These are phyloP conservation scores for Alternaria longipes DNA, from an alignment of 2,329 filamentous ascomycete genomes.

Conservation along the genomic window DNA sequence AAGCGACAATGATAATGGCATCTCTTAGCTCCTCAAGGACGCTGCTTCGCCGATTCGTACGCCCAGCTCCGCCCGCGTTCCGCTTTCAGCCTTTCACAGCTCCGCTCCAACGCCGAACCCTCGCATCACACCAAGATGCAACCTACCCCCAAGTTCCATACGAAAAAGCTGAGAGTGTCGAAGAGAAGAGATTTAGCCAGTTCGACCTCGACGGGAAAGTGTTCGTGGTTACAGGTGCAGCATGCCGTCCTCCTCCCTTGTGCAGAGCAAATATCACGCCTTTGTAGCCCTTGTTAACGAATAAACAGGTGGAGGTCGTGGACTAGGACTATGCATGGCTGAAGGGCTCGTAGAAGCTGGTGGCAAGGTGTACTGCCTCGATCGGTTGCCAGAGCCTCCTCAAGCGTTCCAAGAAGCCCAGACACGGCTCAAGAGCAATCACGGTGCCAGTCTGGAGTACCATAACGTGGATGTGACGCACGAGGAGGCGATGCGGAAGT, in stretches of 20 bases:
- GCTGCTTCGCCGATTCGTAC: constrained; percentile 16
- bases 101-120: constrained; percentile 14
- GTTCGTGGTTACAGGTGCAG: constrained; percentile 65
- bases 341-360: constrained; percentile 79
- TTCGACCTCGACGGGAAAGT: constrained; percentile 46
- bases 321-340: constrained; percentile 74
- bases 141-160: constrained; percentile 29
- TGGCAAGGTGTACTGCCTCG: constrained; percentile 73
- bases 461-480: constrained; percentile 81
- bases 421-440: constrained; percentile 66
- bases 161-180: constrained; percentile 28
- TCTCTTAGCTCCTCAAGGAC: constrained; percentile 18
- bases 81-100: constrained; percentile 12
- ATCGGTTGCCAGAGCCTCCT: constrained; percentile 65
- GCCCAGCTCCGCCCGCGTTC: constrained; percentile 9
- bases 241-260: constrained; percentile 70
- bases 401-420: constrained; percentile 70
- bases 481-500: constrained; percentile 69
- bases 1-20: constrained; percentile 14
- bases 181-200: constrained; percentile 30
- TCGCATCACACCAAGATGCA: constrained; percentile 20
- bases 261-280: constrained; percentile 1
- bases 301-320: constrained; percentile 70
- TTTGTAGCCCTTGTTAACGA: constrained; percentile 44
- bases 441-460: constrained; percentile 74